phyloP scores from a whole-genome alignment of 2,329 filamentous ascomycete genomes.

The Fusarium hostae region DNA sequence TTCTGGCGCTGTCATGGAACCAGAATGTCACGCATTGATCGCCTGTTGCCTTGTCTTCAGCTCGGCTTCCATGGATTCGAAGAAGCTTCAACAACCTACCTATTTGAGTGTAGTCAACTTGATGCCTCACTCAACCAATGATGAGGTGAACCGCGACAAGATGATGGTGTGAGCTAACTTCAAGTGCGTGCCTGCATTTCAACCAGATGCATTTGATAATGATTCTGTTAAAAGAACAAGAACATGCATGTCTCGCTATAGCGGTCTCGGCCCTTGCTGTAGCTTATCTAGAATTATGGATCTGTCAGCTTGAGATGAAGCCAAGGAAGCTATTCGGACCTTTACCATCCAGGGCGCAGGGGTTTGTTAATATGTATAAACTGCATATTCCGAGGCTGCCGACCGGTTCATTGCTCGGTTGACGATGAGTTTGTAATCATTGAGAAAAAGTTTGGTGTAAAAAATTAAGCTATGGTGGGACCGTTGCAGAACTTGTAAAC shows the following conservation, averaged over 20 bases:
- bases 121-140: neutral
- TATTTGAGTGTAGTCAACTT: slow-evolving; percentile 6
- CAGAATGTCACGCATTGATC: slow-evolving; percentile 26
- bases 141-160: neutral
- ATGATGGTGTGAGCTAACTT: slow-evolving; percentile 6
- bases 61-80: slow-evolving; percentile 20
- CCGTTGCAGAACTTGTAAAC: neutral
- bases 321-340: slow-evolving; percentile 21
- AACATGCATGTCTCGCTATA: neutral
- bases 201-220: neutral
- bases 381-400: neutral
- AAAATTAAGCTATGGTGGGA: neutral
- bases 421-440: slow-evolving; percentile 6
- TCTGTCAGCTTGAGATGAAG: neutral
- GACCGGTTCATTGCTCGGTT: neutral
- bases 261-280: neutral
- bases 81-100: slow-evolving; percentile 23
- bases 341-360: slow-evolving; percentile 3
- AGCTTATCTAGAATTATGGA: slow-evolving; percentile 17
- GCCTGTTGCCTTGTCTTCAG: slow-evolving; percentile 26
- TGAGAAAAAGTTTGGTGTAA: neutral
- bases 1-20: slow-evolving; percentile 5
- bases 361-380: neutral
- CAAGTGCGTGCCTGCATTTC: neutral
- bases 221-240: neutral